Base-by-base conservation (phyloP, 176 grass and related monocot species). In the Otatea glauca region DNA sequence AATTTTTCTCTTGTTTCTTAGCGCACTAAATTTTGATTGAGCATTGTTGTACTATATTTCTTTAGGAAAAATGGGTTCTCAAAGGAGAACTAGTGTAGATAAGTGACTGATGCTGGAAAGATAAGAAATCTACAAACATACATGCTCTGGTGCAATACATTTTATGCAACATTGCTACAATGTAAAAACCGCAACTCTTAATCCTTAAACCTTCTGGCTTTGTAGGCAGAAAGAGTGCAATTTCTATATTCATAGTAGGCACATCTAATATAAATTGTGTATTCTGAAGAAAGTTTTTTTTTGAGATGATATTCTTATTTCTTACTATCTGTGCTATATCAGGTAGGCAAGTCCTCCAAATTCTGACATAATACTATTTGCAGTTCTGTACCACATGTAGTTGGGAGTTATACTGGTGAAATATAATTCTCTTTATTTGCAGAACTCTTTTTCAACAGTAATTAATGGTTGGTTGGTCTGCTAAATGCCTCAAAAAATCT, bases 401-500 rank as follows among this genome's bases (percentile, higher is more conserved):
- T 59, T 59, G 56, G 3, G 5, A 70, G n/a, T 71, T n/a, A 60
- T 71, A 7, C 35, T 4, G 13, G 6, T 72, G 51, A 16, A 64
- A 21, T 29, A 10, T 2, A 27, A 5, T 25, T 54, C 2, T 55
- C n/a, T 38, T 56, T 43, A 9, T 55, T 82, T 45, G 50, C 65
- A 70, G 14, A 42, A 8, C 42, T 42, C 50, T 38, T 60, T 37
- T 35, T 60, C 25, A 27, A 4, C 34, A 80, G 58, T 53, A 17
- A 78, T 5, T 53, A 74, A 58, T 65, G 48, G 50, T 41, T 16
- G 18, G 17, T 65, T 76, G 32, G 12, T 70, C 83, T 60, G 16
- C 11, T 81, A 50, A 51, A 54, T 83, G n/a, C 78, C 6, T 90
- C 0, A 61, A 55, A 41, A 59, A 45, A 1, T 56, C 27, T 9